Base-by-base conservation (phyloP, 106 monocot species). In the Dactylorhiza incarnata region DNA sequence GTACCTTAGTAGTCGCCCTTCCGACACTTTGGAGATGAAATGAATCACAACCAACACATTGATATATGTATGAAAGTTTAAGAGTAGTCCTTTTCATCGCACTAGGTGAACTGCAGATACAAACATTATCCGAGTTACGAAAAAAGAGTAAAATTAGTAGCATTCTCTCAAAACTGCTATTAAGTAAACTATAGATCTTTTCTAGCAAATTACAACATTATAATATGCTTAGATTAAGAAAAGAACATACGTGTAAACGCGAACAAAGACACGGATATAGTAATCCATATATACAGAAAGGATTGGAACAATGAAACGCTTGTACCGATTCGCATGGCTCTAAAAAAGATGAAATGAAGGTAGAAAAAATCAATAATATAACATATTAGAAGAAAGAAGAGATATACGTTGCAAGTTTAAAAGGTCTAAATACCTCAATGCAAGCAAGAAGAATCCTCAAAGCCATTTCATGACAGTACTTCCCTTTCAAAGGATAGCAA, bases 231-330 rank as follows among this genome's bases (percentile, higher is more conserved):
- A 63, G 19, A 22, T 63, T 63, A 63, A 22, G 46, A 17, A 67
- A 75, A 71, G 61, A 83, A 79, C 84, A 45, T 45, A 94, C 94
- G 94, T 94, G 75, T 81, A 94, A 75, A 94, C 73, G 45, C 91
- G 90, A 25, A 94, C 94, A 85, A 94, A 94, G 74, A 94, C 94
- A 44, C 94, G 88, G 68, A 94, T 83, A 61, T 94, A 94, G 80
- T 89, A 94, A 87, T 94, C 94, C 94, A 94, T 94, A 45, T 87
- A 80, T n/a, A 94, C 91, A 56, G 94, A 94, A 48, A 94, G 85
- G 62, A 94, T 47, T 5, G 94, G 94, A 25, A 94, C 91, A 68
- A 94, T 94, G 67, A 86, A 89, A 19, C 94, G 86, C 78, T 94
- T 94, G 81, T 91, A 87, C 46, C 94, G 88, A 82, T 94, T 94